phyloP scores from a whole-genome alignment of 805 yeast species.

The Saccharomycopsis oosterbeekiorum region DNA sequence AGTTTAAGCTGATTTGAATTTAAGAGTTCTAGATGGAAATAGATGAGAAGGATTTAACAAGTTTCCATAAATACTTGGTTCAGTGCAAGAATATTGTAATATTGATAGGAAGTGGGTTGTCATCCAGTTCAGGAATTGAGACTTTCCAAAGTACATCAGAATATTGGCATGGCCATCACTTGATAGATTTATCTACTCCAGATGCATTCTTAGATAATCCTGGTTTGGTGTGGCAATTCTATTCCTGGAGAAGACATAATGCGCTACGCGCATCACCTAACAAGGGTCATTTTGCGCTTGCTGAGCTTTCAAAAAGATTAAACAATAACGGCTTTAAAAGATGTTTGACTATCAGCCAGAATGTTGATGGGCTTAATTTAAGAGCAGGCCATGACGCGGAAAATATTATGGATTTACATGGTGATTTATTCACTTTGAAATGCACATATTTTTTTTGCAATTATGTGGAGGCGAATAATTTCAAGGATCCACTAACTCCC shows the following conservation, averaged over 20 bases:
- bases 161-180: slow-evolving; percentile 65
- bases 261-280: slow-evolving; percentile 68
- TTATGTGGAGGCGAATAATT: slow-evolving; percentile 43
- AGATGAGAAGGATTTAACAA: slow-evolving; percentile 4
- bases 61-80: slow-evolving; percentile 41
- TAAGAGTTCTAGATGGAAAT: neutral
- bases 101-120: slow-evolving; percentile 75
- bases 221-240: slow-evolving; percentile 84
- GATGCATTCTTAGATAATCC: slow-evolving; percentile 83
- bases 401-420: slow-evolving; percentile 64
- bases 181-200: slow-evolving; percentile 83
- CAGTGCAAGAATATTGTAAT: slow-evolving; percentile 44
- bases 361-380: slow-evolving; percentile 65
- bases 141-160: slow-evolving; percentile 68
- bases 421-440: slow-evolving; percentile 58
- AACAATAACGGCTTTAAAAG: slow-evolving; percentile 20
- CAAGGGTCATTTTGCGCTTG: slow-evolving; percentile 60
- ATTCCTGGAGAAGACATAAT: slow-evolving; percentile 53
- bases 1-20: neutral
- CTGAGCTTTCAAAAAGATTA: slow-evolving; percentile 42
- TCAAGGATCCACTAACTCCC: slow-evolving; percentile 48
- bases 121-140: slow-evolving; percentile 67
- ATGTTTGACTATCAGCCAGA: slow-evolving; percentile 68
- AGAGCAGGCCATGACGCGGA: slow-evolving; percentile 52
- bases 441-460: slow-evolving; percentile 74